Percentiles rank a stretch among this genome's conserved stretches.
These are phyloP conservation scores for Tylopilus cervinicoccineus DNA, from an alignment of 768 basidiomycete genomes.

Conservation along the genomic window DNA sequence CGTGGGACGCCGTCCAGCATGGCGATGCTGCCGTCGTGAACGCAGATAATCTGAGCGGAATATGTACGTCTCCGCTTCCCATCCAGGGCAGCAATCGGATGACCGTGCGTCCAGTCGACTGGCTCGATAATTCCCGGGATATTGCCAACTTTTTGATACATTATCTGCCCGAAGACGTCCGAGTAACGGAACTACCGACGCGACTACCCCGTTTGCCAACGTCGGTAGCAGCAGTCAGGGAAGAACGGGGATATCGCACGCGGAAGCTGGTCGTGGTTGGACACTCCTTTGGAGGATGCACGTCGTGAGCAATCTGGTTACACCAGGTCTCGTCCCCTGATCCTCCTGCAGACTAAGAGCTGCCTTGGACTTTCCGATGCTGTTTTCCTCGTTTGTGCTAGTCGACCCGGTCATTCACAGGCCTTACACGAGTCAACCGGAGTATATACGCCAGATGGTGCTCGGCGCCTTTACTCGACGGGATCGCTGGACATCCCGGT, in stretches of 20 bases:
- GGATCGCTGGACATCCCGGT: slow-evolving; percentile 62
- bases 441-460: slow-evolving; percentile 12
- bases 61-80: slow-evolving; percentile 46
- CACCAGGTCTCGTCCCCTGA: not conserved
- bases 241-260: slow-evolving; percentile 42
- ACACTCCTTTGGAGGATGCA: slow-evolving; percentile 83
- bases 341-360: slow-evolving; percentile 50
- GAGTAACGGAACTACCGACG: slow-evolving; percentile 41
- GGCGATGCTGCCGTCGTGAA: slow-evolving; percentile 84
- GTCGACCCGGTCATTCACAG: slow-evolving; percentile 70
- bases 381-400: slow-evolving; percentile 71
- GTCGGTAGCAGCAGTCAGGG: slow-evolving; percentile 40
- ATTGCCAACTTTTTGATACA: slow-evolving; percentile 69
- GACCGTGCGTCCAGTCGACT: slow-evolving; percentile 51
- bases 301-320: slow-evolving; percentile 46
- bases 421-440: slow-evolving; percentile 3
- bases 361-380: slow-evolving; percentile 54
- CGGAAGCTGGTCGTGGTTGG: slow-evolving; percentile 68
- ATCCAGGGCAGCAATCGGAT: not conserved
- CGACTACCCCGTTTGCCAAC: slow-evolving; percentile 49
- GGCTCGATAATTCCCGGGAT: slow-evolving; percentile 76
- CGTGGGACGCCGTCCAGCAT: slow-evolving; percentile 80
- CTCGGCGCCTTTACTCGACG: slow-evolving; percentile 54
- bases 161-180: slow-evolving; percentile 51
- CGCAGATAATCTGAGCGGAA: slow-evolving; percentile 43